These are phyloP conservation scores for Pelargonium myrrhifolium DNA, from an alignment of 441 rosid genomes.

Conservation along the genomic window DNA sequence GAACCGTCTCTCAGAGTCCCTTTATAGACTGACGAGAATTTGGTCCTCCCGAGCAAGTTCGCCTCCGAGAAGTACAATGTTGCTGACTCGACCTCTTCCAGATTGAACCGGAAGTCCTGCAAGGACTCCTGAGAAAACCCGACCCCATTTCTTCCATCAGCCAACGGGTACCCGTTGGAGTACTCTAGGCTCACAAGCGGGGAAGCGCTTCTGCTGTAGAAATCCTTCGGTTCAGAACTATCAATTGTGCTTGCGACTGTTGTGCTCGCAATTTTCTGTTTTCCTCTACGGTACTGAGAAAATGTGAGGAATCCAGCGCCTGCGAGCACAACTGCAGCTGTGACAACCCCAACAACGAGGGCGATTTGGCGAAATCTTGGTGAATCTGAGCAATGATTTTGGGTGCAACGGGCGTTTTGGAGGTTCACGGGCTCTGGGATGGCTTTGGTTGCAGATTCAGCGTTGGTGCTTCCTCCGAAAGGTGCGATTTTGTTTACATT, in stretches of 20 bases:
- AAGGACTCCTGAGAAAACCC: slow-evolving; percentile 47
- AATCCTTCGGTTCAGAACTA: slow-evolving; percentile 33
- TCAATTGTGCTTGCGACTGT: slow-evolving; percentile 14
- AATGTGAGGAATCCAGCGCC: slow-evolving; percentile 47
- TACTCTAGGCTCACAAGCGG: slow-evolving; percentile 82
- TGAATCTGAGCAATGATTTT: slow-evolving; percentile 38
- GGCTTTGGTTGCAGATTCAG: slow-evolving; percentile 25
- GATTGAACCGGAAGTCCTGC: slow-evolving; percentile 59
- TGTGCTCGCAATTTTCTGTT: slow-evolving; percentile 51
- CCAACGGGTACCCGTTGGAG: slow-evolving; percentile 65
- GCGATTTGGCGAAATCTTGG: slow-evolving; percentile 41
- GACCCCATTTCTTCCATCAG: slow-evolving; percentile 38
- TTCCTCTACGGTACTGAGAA: slow-evolving; percentile 52
- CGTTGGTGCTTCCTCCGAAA: slow-evolving; percentile 18
- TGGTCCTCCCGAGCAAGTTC: slow-evolving; percentile 60
- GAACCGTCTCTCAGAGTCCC: slow-evolving; percentile 85
- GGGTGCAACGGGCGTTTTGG: slow-evolving; percentile 43
- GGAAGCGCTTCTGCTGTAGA: slow-evolving; percentile 61
- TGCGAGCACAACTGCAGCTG: slow-evolving; percentile 41
- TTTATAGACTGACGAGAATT: slow-evolving; percentile 60
- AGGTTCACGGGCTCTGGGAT: slow-evolving; percentile 72
- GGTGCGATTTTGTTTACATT: slow-evolving; percentile 47
- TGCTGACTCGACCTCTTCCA: slow-evolving; percentile 85
- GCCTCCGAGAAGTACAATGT: slow-evolving; percentile 76
- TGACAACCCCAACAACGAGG: slow-evolving; percentile 39